Base-by-base conservation (phyloP, 768 basidiomycete species). In the Melanogaster broomeanus region DNA sequence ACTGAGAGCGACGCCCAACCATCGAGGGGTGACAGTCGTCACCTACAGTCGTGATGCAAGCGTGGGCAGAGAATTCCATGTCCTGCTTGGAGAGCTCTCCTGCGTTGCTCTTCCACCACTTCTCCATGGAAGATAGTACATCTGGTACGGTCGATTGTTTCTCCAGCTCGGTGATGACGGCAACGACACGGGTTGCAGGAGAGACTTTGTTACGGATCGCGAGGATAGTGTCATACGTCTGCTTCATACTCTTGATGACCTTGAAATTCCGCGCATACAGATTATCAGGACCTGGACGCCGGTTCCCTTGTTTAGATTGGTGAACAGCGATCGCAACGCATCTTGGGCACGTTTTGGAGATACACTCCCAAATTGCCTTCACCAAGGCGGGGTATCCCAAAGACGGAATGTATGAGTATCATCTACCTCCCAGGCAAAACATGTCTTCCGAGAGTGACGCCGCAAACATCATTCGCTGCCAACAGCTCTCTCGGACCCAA, bases 71-170 rank as follows among this genome's bases (percentile, higher is more conserved):
- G 31, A 74, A 72, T 19, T 37, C 16, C 57, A 75, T 75, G 2
- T 60, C 56, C 22, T 67, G 42, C 3, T 53, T 27, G 15, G 53
- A 58, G 50, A 77, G 69, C 2, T 19, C 19, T 6, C 35, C 45
- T 31, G 66, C 49, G 44, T 72, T 74, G 47, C 52, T 39, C 22
- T 35, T 45, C 75, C 74, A 77, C 76, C 76, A 77, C 42, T 59
- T 58, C 9, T 68, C 66, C 64, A 72, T 73, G 15, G 67, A 63
- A 3, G 52, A 45, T 16, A 13, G 18, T 8, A 49, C 19, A 35
- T 59, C 35, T 34, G 42, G 33, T 2, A 34, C 3, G 24, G 57
- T 42, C 9, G 61, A 63, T 28, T 54, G 48, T 33, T 69, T 68
- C 52, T 71, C 71, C n/a, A n/a, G n/a, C n/a, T n/a, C n/a, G n/a